A percentile compares a stretch with the other conserved stretches of the same genome.
Conservation (phyloP, 2,329 filamentous ascomycete species). For the Colletotrichum endophyticum region DNA sequence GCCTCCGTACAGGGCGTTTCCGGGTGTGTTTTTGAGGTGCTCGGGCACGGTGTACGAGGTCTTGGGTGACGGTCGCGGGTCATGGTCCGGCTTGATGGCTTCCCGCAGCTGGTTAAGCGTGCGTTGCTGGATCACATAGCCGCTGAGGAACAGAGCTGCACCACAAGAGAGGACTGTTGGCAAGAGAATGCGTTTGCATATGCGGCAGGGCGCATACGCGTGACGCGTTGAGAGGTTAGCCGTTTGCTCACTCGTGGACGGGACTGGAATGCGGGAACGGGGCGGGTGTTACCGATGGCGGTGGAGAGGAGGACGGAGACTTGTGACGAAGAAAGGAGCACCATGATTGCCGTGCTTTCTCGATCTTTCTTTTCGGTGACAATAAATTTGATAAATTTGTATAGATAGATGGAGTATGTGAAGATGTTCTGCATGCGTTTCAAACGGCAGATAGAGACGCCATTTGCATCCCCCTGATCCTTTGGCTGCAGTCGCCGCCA, state of each 20-base stretch:
- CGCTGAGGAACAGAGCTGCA: slow-evolving; percentile 81
- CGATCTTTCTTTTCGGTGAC: not conserved
- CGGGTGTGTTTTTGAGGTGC: slow-evolving; percentile 48
- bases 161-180: slow-evolving; percentile 76
- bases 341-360: not conserved
- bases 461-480: not conserved
- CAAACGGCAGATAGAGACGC: not conserved
- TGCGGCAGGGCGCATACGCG: not conserved
- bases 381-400: not conserved
- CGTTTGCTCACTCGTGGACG: not conserved
- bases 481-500: not conserved
- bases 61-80: slow-evolving; percentile 45
- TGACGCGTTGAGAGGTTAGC: not conserved
- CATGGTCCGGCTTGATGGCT: slow-evolving; percentile 65
- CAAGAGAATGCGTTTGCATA: not conserved
- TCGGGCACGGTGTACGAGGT: slow-evolving; percentile 52
- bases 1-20: slow-evolving; percentile 35
- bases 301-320: slow-evolving; percentile 72
- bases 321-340: slow-evolving; percentile 73
- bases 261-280: slow-evolving; percentile 15
- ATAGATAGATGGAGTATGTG: not conserved
- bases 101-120: slow-evolving; percentile 79
- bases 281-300: slow-evolving; percentile 58
- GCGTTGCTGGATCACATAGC: slow-evolving; percentile 86
- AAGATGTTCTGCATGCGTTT: not conserved